Base-by-base conservation (phyloP, 2,329 filamentous ascomycete species). In the Hymenoscyphus salicellus region DNA sequence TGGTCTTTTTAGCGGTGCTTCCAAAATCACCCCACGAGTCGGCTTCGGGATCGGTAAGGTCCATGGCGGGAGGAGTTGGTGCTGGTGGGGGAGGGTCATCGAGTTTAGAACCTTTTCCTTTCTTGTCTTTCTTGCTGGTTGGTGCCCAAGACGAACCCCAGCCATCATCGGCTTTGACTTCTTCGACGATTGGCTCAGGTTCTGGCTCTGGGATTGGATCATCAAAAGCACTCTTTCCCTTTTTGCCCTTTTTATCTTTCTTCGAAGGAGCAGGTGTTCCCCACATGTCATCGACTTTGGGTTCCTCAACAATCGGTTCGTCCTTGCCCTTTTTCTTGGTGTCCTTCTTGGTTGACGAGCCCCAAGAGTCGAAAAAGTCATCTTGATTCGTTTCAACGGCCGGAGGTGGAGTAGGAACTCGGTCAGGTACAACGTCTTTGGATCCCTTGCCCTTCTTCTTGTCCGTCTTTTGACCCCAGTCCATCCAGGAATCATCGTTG, bases 191-290 rank as follows among this genome's bases (percentile, higher is more conserved):
- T 30, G 68, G 68, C 28, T 70, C 69, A 11, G 80, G 77, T 63
- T 78, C 79, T 68, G 82, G 76, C 65, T 78, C 78, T 55, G 80
- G 79, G 32, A 80, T 78, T 55, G 80, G 73, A 49, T 84, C 81
- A 6, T 80, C 78, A 16, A 78, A 38, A 38, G 36, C 76, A 71
- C 84, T 85, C 71, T 81, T 83, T 64, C 73, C 75, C 63, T 81
- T 84, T 55, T 77, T 76, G 73, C 86, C 86, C 72, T 83, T 83
- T 76, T 85, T 85, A 46, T 75, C 73, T 58, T 75, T 74, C 58
- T 72, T 75, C 4, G 68, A 69, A 33, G 70, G 59, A 3, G 63
- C 43, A 16, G 65, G 38, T 14, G 65, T 63, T 8, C 67, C 70
- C 68, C 72, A 74, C n/a, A 67, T 66, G 55, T 79, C 77, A 32